Evolutionary conservation across 176 grass and related monocot genomes (phyloP), one percentile per base, ranked within the genome.

Genomic region (bread wheat (Triticum aestivum)): DNA sequence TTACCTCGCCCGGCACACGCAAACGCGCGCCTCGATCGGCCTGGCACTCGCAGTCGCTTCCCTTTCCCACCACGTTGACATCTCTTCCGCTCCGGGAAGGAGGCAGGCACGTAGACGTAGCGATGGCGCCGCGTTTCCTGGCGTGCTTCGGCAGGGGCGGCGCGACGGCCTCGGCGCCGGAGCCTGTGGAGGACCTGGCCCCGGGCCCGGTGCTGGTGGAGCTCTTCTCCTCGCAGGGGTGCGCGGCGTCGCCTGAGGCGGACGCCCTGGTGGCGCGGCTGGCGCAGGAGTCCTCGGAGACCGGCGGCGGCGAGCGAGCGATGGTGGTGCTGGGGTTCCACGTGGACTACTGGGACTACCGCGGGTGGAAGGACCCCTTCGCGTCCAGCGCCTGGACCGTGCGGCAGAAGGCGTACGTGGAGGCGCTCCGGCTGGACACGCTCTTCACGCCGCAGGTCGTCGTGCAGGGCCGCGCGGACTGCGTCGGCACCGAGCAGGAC

Each of bases 341-440:
- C 88, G 93, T 98, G n/a, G 96, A 98, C 72, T 96, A 96, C 78
- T 96, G 93, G 93, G 93, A 98, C 83, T 91, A 98, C 84, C 65
- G 87, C 39, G 93, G 93, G 20, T 98, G 96, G 96, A 91, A 94
- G 88, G 96, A 98, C 81, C 93, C 90, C 2, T 96, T 98, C 86
- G 96, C 87, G 20, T 86, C 88, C 64, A 96, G 93, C 93, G 83
- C 82, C 4, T 98, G 96, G 96, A 91, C 96, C 8, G 93, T 96
- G 70, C 90, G 96, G 52, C 96, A 98, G 86, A 98, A 98, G 90
- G 82, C 93, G 5, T 98, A 94, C 82, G 96, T 98, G 65, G 96
- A 98, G 86, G 73, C 92, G 66, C 88, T 98, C 69, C 90, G 88
- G 11, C 96, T 98, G 47, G 96, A 98, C 85, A 96, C 93, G 42